These are phyloP conservation scores for California macrophylla DNA, from an alignment of 441 rosid species.

Conservation along the genomic window DNA sequence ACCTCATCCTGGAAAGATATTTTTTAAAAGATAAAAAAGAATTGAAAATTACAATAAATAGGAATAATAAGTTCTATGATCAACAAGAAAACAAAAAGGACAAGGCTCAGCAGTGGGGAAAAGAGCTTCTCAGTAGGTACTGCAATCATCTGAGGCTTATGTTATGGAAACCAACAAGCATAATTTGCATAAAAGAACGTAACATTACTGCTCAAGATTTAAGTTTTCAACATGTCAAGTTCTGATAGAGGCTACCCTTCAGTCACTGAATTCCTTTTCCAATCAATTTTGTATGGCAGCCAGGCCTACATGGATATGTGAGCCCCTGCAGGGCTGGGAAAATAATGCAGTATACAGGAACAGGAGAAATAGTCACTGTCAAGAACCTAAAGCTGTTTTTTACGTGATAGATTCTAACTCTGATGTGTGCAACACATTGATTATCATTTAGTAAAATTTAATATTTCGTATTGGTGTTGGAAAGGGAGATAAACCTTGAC, in stretches of 20 bases:
- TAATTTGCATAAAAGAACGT: background rate
- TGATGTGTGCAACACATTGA: background rate
- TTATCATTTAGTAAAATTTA: background rate
- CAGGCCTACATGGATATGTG: background rate
- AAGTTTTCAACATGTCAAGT: background rate
- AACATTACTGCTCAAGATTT: background rate
- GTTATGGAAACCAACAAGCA: background rate
- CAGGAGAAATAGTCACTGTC: background rate
- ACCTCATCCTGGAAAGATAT: conserved; percentile 54
- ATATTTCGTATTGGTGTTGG: background rate
- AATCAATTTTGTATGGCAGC: background rate
- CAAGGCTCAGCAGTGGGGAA: background rate
- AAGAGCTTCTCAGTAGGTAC: background rate
- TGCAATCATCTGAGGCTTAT: background rate
- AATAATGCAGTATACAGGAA: background rate
- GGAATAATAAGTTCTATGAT: background rate
- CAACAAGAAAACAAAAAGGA: background rate
- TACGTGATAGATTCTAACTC: background rate
- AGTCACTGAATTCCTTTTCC: background rate
- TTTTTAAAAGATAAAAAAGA: conserved; percentile 8
- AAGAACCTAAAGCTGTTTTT: background rate
- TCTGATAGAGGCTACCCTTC: background rate
- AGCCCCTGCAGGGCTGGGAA: background rate
- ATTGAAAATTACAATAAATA: background rate
- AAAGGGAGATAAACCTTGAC: conserved; percentile 50